Conservation (phyloP, 2,329 filamentous ascomycete species). For the Phaeoacremonium minimum region DNA sequence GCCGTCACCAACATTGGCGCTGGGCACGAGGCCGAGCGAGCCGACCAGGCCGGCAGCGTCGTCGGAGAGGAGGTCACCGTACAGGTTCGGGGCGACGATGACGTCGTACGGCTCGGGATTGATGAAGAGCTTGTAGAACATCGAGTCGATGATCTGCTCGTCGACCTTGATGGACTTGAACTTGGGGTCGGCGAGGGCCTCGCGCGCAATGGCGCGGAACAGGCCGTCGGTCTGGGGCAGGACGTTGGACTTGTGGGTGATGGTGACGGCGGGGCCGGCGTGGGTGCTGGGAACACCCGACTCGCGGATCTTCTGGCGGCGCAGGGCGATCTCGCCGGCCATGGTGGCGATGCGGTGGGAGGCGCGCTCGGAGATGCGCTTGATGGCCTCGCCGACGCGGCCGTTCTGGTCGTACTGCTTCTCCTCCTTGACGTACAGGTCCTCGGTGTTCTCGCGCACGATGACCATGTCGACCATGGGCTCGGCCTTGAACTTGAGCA, state of each 20-base stretch:
- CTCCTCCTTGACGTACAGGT: constrained; percentile 97
- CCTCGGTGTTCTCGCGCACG: constrained; percentile 97
- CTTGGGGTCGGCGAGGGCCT: constrained; percentile 61
- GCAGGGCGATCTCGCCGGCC: constrained; percentile 89
- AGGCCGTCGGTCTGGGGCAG: constrained; percentile 94
- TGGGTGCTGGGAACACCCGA: constrained; percentile 56
- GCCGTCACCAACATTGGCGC: constrained; percentile 87
- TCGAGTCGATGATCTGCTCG: constrained; percentile 98
- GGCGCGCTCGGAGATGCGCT: constrained; percentile 87
- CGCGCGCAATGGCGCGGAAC: constrained; percentile 77
- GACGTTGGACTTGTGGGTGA: constrained; percentile 98
- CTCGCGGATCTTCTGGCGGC: constrained; percentile 76
- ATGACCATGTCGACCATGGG: constrained; percentile 80
- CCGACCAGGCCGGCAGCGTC: constrained; percentile 92
- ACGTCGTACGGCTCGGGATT: constrained; percentile 95
- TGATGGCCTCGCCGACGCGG: constrained; percentile 94
- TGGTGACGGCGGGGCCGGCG: constrained; percentile 73
- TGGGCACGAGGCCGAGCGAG: constrained; percentile 85
- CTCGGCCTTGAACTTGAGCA: constrained; percentile 58
- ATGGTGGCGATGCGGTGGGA: constrained; percentile 84
- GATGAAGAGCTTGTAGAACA: constrained; percentile 99
- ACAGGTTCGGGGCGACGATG: constrained; percentile 95
- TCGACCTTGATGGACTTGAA: constrained; percentile 69
- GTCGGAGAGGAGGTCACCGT: constrained; percentile 95
- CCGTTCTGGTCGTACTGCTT: constrained; percentile 69